A percentile compares a stretch with the other conserved stretches of the same genome.
These are phyloP conservation scores for Kwoniella dendrophila DNA, from an alignment of 768 basidiomycete species.

Conservation along the genomic window DNA sequence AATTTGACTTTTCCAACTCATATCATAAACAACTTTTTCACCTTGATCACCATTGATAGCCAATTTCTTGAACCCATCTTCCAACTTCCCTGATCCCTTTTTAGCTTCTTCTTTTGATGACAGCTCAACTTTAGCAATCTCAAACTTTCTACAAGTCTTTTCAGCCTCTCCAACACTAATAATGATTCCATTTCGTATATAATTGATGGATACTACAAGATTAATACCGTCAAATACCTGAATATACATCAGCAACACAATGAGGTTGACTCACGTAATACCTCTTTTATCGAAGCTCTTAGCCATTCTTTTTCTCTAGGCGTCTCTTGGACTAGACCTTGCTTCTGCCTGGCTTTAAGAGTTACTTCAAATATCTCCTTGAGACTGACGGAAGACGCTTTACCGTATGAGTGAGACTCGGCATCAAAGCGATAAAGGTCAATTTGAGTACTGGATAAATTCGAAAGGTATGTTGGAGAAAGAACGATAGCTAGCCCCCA, in stretches of 20 bases:
- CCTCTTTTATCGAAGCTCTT: conserved; percentile 43
- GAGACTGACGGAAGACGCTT: conserved; percentile 9
- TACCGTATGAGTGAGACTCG: conserved; percentile 12
- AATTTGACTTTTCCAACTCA: conserved; percentile 43
- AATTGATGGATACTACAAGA: neutral
- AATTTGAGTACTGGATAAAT: conserved; percentile 11
- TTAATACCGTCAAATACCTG: neutral
- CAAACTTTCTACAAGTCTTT: conserved; percentile 7
- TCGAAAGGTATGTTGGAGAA: neutral
- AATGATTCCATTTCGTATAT: conserved; percentile 16
- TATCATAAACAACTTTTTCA: conserved; percentile 24
- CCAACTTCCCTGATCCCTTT: conserved; percentile 15
- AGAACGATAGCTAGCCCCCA: conserved; percentile 1
- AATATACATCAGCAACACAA: no score
- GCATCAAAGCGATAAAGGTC: conserved; percentile 34
- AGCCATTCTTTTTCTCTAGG: conserved; percentile 41
- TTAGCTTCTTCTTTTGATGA: conserved; percentile 13
- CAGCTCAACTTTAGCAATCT: conserved; percentile 19
- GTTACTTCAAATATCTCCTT: conserved; percentile 12
- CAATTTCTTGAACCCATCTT: conserved; percentile 24
- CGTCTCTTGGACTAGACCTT: neutral
- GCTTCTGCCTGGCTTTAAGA: conserved; percentile 15
- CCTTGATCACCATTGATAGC: conserved; percentile 12
- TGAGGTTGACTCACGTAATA: conserved; percentile 32
- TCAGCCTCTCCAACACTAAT: conserved; percentile 23